Evolutionary conservation across 192 early-diverging fungal species (phyloP).

Genomic region (Umbelopsis sp.): DNA sequence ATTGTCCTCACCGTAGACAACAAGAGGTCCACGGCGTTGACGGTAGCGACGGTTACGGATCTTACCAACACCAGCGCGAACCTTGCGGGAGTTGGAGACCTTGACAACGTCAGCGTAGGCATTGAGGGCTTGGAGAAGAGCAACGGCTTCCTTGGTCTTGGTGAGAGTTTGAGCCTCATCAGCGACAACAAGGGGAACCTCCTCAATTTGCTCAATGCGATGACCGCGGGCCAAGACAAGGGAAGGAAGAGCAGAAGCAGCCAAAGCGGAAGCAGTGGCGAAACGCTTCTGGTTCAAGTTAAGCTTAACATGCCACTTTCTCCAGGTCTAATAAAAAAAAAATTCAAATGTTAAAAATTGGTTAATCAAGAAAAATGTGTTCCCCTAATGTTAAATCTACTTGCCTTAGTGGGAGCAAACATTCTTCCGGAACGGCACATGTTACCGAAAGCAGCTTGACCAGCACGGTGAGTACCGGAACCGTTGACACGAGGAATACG

Average conservation of each 20-base stretch:
- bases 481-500: slow-evolving; percentile 99
- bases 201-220: slow-evolving; percentile 88
- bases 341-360: background rate
- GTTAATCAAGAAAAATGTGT: too few species aligned
- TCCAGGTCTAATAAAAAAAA: slow-evolving; percentile 67
- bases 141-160: slow-evolving; percentile 94
- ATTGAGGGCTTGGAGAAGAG: slow-evolving; percentile 87
- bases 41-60: slow-evolving; percentile 94
- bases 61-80: slow-evolving; percentile 98
- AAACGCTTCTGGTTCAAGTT: slow-evolving; percentile 98
- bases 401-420: slow-evolving; percentile 95
- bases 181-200: slow-evolving; percentile 91
- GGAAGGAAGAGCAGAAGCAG: slow-evolving; percentile 88
- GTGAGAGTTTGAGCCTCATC: slow-evolving; percentile 78
- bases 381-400: too few species aligned
- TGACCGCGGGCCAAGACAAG: slow-evolving; percentile 97
- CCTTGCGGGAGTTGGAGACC: slow-evolving; percentile 92
- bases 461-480: slow-evolving; percentile 94
- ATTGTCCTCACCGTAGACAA: slow-evolving; percentile 93
- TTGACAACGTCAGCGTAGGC: slow-evolving; percentile 95
- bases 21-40: slow-evolving; percentile 95
- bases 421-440: slow-evolving; percentile 99
- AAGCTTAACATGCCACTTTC: slow-evolving; percentile 99
- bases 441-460: slow-evolving; percentile 99
- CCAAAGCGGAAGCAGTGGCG: slow-evolving; percentile 95